These are phyloP conservation scores for Globisporangium nagaii DNA, from an alignment of 352 stramenopile species.

Conservation along the genomic window DNA sequence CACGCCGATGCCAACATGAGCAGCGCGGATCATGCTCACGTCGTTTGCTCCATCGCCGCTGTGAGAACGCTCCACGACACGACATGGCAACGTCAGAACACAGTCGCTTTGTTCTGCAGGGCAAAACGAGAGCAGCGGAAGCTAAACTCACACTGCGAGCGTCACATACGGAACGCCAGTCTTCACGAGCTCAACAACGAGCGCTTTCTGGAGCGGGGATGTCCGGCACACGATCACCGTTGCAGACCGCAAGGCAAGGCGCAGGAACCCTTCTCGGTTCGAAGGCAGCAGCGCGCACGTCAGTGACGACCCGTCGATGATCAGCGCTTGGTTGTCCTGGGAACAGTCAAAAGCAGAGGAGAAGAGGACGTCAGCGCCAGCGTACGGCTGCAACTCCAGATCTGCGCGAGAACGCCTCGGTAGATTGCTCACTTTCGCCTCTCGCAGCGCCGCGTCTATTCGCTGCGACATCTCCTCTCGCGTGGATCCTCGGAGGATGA, in stretches of 20 bases:
- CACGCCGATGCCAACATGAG: slow-evolving; percentile 98
- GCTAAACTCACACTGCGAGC: slow-evolving; percentile 88
- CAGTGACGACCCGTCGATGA: slow-evolving; percentile 63
- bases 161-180: slow-evolving; percentile 71
- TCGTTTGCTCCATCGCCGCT: slow-evolving; percentile 99
- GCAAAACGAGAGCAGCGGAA: no score
- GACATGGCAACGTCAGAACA: neutral
- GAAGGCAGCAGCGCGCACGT: slow-evolving; percentile 44
- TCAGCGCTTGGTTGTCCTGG: slow-evolving; percentile 59
- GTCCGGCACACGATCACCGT: slow-evolving; percentile 88
- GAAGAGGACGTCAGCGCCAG: neutral
- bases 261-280: slow-evolving; percentile 64
- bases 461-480: slow-evolving; percentile 44
- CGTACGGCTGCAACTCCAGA: no score
- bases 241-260: slow-evolving; percentile 60
- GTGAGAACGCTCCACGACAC: neutral
- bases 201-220: slow-evolving; percentile 86
- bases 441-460: slow-evolving; percentile 41
- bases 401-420: no score
- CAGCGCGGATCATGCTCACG: slow-evolving; percentile 98
- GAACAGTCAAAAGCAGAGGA: neutral
- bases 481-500: slow-evolving; percentile 42
- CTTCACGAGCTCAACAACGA: slow-evolving; percentile 94
- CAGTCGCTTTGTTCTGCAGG: no score
- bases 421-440: slow-evolving; percentile 25